Evolutionary conservation across 306 rosid species (phyloP), one percentile per base, ranked within the genome.

Genomic region (Hippophae tibetana): DNA sequence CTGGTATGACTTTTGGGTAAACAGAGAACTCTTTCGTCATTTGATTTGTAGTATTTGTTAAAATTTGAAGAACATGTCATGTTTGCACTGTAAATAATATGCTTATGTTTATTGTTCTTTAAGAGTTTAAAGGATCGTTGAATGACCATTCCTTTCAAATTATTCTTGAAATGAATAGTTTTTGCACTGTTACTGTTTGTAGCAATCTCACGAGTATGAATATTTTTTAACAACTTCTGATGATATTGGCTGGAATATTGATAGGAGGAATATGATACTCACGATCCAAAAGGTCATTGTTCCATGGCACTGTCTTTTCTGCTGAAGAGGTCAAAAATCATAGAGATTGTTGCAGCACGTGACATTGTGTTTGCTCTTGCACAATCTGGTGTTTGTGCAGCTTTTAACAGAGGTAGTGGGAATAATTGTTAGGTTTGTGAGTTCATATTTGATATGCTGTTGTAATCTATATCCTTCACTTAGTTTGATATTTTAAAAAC

Each of bases 311-410:
- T 86, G 70, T 89, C 92, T 63, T 89, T 89, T 54, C 48, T 89
- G 73, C 77, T 80, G 81, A 89, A 86, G 73, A 77, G 97, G 54
- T 78, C 87, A 5, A 89, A 84, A 64, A 75, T 89, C 38, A 83
- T 83, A 48, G 97, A 89, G 69, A 86, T 89, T 49, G 97, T 89
- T 11, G 97, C 97, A 56, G 95, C 97, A 1, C 83, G 82, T 31
- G 85, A 74, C 54, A 66, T 89, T 11, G 85, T 89, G 55, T 89
- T 89, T 71, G 92, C 95, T 52, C 89, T 89, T 23, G 84, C 89
- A 5, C 97, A 89, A 60, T 86, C 97, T 45, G 97, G 97, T 25
- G 78, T 86, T 12, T 86, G 95, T 86, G 97, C 97, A 27, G 97
- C 95, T 42, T 89, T 86, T 71, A 89, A 92, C 64, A 68, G 92